These are phyloP conservation scores for Trichaptum fuscoviolaceum DNA, from an alignment of 768 basidiomycete species.

Conservation along the genomic window DNA sequence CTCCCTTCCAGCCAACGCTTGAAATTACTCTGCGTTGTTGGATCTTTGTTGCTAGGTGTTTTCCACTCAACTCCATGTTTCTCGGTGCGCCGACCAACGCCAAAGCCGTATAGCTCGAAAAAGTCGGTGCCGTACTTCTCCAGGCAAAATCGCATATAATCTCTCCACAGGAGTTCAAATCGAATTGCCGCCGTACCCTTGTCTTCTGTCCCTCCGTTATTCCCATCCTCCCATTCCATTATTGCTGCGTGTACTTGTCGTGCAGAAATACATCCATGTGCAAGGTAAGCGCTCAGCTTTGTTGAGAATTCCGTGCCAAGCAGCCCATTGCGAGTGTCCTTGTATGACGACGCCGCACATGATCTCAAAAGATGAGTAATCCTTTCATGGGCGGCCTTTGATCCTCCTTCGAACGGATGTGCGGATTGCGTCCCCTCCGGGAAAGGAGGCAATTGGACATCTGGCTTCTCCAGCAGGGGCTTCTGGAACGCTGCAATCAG, in stretches of 20 bases:
- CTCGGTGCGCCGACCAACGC: slow-evolving; percentile 16
- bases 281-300: slow-evolving; percentile 35
- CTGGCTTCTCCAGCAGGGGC: neutral
- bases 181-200: slow-evolving; percentile 32
- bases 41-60: slow-evolving; percentile 9
- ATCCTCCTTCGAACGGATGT: slow-evolving; percentile 10
- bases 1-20: slow-evolving; percentile 27
- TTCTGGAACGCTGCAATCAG: slow-evolving; percentile 5
- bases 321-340: slow-evolving; percentile 20
- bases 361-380: slow-evolving; percentile 12
- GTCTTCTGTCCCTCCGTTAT: slow-evolving; percentile 19
- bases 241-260: slow-evolving; percentile 18
- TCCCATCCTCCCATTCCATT: neutral
- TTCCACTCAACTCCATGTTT: slow-evolving; percentile 19
- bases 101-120: slow-evolving; percentile 32
- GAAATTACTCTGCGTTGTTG: slow-evolving; percentile 12
- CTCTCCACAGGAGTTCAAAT: slow-evolving; percentile 36
- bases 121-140: slow-evolving; percentile 26
- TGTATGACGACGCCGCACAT: slow-evolving; percentile 10
- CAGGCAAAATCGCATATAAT: slow-evolving; percentile 33
- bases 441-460: neutral
- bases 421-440: neutral
- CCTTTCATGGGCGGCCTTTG: slow-evolving; percentile 9
- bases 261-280: slow-evolving; percentile 24
- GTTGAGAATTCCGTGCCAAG: slow-evolving; percentile 35